Percentiles rank a stretch among this genome's conserved stretches.
phyloP scores from a whole-genome alignment of 805 yeast genomes.

The Dipodascus geniculatus region DNA sequence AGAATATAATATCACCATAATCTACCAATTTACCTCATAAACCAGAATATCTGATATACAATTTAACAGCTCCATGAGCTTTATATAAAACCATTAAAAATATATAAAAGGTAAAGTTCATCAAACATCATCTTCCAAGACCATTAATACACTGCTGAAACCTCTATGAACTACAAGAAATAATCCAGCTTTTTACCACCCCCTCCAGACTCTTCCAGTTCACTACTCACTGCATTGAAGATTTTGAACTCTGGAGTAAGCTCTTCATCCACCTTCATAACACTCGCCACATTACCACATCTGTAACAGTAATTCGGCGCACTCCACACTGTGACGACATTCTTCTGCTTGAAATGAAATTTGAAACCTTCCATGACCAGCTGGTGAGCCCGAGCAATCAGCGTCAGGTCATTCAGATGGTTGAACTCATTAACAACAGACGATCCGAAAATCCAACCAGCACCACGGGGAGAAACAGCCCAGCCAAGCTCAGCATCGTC shows the following conservation, averaged over 20 bases:
- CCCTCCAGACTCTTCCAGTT: constrained; percentile 43
- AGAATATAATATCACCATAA: no score
- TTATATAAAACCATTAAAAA: no score
- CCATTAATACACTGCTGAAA: no score
- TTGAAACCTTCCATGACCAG: constrained; percentile 97
- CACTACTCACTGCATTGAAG: constrained; percentile 63
- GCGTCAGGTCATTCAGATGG: constrained; percentile 77
- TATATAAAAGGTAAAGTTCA: no score
- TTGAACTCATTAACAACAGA: constrained; percentile 92
- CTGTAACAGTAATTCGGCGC: constrained; percentile 96
- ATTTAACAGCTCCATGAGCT: no score
- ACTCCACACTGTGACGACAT: constrained; percentile 96
- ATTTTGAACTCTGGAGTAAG: constrained; percentile 84
- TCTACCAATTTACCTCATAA: no score
- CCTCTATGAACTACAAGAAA: constrained; percentile 26
- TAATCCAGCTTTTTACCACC: constrained; percentile 25
- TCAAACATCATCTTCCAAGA: no score
- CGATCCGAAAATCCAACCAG: constrained; percentile 95
- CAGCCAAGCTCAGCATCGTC: constrained; percentile 90
- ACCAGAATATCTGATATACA: no score
- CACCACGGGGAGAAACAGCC: constrained; percentile 98
- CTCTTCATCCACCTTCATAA: constrained; percentile 87
- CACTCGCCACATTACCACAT: constrained; percentile 97
- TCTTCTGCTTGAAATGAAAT: constrained; percentile 91
- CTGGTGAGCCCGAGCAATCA: constrained; percentile 95